Evolutionary conservation across 2,329 filamentous ascomycete species (phyloP).

Genomic region (Fusarium udum): DNA sequence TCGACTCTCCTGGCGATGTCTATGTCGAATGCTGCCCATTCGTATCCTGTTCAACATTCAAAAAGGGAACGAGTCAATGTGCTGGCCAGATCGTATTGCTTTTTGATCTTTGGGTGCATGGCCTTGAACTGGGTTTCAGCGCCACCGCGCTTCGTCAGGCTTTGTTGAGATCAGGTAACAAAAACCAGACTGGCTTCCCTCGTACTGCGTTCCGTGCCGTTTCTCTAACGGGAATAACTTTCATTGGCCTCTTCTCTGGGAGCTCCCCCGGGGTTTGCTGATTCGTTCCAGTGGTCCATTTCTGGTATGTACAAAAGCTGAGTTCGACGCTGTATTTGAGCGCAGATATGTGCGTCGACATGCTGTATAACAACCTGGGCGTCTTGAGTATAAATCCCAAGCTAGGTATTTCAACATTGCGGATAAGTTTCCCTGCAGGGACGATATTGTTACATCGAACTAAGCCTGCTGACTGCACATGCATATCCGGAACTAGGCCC

Average conservation of each 20-base stretch:
- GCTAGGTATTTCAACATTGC: background rate
- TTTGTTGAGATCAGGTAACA: conserved; percentile 11
- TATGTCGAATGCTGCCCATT: background rate
- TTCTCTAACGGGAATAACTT: background rate
- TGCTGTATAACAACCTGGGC: background rate
- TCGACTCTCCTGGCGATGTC: background rate
- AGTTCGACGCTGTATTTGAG: background rate
- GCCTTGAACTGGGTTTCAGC: background rate
- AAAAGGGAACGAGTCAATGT: conserved; percentile 3
- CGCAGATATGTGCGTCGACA: background rate
- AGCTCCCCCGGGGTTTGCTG: background rate
- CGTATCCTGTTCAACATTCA: background rate
- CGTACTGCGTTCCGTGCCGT: conserved; percentile 20
- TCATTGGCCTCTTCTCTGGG: background rate
- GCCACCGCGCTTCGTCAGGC: conserved; percentile 20
- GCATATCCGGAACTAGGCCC: background rate
- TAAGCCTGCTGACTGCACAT: background rate
- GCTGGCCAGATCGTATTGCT: background rate
- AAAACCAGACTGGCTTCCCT: background rate
- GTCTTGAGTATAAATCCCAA: background rate
- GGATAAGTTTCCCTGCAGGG: background rate
- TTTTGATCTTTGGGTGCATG: background rate
- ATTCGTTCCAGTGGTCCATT: background rate
- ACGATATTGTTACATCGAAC: background rate
- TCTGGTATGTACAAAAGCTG: conserved; percentile 5